Base-by-base conservation (phyloP, 768 basidiomycete species). In the Mycena epipterygia region DNA sequence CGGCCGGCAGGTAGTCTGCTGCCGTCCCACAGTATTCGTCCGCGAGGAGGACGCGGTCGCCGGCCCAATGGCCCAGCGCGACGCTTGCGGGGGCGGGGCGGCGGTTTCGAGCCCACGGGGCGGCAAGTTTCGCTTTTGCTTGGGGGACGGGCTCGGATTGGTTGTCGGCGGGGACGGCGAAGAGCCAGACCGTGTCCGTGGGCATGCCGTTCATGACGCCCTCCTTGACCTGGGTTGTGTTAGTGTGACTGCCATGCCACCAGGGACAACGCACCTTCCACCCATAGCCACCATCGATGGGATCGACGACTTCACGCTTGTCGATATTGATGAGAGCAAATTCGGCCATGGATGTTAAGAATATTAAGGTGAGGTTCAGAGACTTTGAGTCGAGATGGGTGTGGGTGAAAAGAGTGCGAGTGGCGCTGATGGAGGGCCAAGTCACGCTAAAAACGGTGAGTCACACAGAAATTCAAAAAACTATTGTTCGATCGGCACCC, bases 31-130 rank as follows among this genome's bases (percentile, higher is more conserved):
- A 16, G 55, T 66, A 58, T 30, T 66, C 64, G 56, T 66, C 64
- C 19, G 41, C 56, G 44, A 66, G 46, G n/a, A 66, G 42, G 32
- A 66, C 64, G 56, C 64, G 64, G 37, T 66, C 64, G 42, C 64
- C 64, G 19, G 64, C 64, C 64, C 64, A 66, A 46, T 58, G 64
- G 56, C 64, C 64, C 23, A 66, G 3, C 0, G 56, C 55, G 44
- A 66, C 64, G 33, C 64, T 53, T 3, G 14, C 16, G 1, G 35
- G 37, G 25, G 52, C 19, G 3, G 29, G 14, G 27, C 29, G 51
- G 3, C 16, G 51, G 5, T 52, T 6, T 17, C 32, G 14, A 29
- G 25, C 46, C n/a, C n/a, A n/a, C n/a, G n/a, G n/a, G n/a, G n/a
- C n/a, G n/a, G n/a, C n/a, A n/a, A n/a, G n/a, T n/a, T n/a, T n/a